Conservation (phyloP, 176 grass and related monocot genomes). For the Ensete glaucum region DNA sequence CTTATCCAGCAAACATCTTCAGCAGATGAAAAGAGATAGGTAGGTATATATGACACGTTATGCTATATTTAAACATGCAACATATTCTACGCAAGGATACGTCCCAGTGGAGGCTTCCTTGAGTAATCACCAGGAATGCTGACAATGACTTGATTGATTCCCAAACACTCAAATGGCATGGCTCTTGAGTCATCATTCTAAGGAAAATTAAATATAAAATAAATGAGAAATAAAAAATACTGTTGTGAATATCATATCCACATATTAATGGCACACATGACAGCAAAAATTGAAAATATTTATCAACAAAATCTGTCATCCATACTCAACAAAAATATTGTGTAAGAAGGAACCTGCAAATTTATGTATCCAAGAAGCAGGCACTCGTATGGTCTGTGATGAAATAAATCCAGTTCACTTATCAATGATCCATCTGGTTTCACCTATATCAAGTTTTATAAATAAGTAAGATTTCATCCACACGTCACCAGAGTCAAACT, state of each 20-base stretch:
- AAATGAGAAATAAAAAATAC: not conserved
- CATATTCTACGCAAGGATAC: slow-evolving; percentile 50
- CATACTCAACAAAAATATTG: too few relatives aligned
- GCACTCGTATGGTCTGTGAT: slow-evolving; percentile 93
- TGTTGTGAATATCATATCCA: too few relatives aligned
- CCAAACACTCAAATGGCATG: slow-evolving; percentile 26
- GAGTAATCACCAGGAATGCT: slow-evolving; percentile 81
- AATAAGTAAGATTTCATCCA: not conserved
- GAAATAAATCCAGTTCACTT: slow-evolving; percentile 73
- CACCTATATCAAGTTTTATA: slow-evolving; percentile 33
- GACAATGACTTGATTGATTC: slow-evolving; percentile 57
- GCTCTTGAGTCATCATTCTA: slow-evolving; percentile 40
- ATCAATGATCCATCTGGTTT: slow-evolving; percentile 75
- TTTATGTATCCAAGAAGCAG: slow-evolving; percentile 84
- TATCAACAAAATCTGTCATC: too few relatives aligned
- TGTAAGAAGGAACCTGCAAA: slow-evolving; percentile 29
- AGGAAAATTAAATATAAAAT: slow-evolving; percentile 1
- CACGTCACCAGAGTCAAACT: not conserved
- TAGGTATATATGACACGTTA: slow-evolving; percentile 3
- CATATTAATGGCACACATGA: too few relatives aligned
- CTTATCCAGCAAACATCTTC: too few relatives aligned
- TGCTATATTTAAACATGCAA: not conserved
- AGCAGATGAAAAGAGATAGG: not conserved
- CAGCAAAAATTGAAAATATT: too few relatives aligned
- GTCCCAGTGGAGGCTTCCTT: slow-evolving; percentile 71